phyloP scores from a whole-genome alignment of 495 filamentous ascomycete species.

The Penicillium robsamsonii region DNA sequence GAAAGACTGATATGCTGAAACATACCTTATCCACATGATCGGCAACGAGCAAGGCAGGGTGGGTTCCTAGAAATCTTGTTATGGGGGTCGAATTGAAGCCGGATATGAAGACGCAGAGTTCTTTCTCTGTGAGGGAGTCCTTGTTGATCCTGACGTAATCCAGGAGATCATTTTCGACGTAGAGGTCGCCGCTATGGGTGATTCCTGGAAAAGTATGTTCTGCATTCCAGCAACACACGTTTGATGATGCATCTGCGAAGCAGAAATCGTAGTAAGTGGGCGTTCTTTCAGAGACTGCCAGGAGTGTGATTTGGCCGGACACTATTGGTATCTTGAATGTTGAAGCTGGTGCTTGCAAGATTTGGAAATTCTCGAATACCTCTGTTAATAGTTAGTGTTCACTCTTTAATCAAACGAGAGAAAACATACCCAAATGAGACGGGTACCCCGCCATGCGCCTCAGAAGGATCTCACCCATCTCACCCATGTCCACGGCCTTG shows the following conservation, averaged over 20 bases:
- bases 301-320: slow-evolving; percentile 20
- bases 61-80: slow-evolving; percentile 18
- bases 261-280: slow-evolving; percentile 31
- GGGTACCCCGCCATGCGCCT: slow-evolving; percentile 21
- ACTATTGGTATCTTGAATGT: slow-evolving; percentile 28
- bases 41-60: slow-evolving; percentile 27
- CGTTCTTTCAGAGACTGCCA: slow-evolving; percentile 22
- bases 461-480: slow-evolving; percentile 23
- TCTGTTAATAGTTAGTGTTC: slow-evolving; percentile 11
- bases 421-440: slow-evolving; percentile 17
- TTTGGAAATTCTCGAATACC: slow-evolving; percentile 21
- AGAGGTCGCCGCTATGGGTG: slow-evolving; percentile 7
- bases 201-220: slow-evolving; percentile 17
- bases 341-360: slow-evolving; percentile 23
- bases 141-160: slow-evolving; percentile 19
- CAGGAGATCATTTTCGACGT: slow-evolving; percentile 11
- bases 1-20: background rate
- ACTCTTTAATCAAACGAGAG: background rate
- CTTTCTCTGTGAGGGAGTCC: slow-evolving; percentile 14
- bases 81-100: slow-evolving; percentile 20
- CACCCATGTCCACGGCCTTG: slow-evolving; percentile 29
- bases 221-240: slow-evolving; percentile 15
- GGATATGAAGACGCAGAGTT: slow-evolving; percentile 26
- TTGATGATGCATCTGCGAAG: slow-evolving; percentile 21
- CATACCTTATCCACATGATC: slow-evolving; percentile 28